A percentile compares a stretch with the other conserved stretches of the same genome.
Evolutionary conservation across 371 early-diverging fungal genomes (phyloP).

Genomic region (Mucor lusitanicus): DNA sequence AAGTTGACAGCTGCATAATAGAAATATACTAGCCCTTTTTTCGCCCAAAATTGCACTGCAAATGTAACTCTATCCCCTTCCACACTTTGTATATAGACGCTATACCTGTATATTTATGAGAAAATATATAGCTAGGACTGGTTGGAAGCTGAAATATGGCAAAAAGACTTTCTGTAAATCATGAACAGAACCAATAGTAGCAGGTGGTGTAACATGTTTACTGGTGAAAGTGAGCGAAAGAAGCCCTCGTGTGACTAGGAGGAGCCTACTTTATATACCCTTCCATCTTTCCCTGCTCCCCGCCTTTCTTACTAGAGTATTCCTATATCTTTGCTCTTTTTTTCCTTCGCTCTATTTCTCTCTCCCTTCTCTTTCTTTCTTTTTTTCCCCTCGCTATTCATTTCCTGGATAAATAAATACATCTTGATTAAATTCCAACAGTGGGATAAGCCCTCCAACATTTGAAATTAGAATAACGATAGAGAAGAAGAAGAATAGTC

Average conservation of each 20-base stretch:
- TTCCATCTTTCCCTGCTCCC: background rate
- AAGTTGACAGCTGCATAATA: background rate
- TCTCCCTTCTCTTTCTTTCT: background rate
- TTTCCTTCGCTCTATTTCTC: background rate
- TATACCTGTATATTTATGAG: conserved; percentile 1
- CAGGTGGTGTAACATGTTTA: conserved; percentile 1
- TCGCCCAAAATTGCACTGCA: background rate
- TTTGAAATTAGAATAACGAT: conserved; percentile 6
- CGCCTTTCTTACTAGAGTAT: background rate
- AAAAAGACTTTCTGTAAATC: conserved; percentile 5
- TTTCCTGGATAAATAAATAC: background rate
- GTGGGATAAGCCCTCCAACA: background rate
- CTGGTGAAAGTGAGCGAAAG: background rate
- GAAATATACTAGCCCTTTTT: background rate
- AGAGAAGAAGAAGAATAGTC: background rate
- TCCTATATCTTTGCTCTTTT: background rate
- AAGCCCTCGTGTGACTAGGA: conserved; percentile 7
- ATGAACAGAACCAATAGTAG: conserved; percentile 7
- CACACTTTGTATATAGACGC: background rate
- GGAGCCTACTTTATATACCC: background rate
- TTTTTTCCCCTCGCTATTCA: background rate
- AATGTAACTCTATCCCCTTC: background rate
- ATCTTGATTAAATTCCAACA: background rate
- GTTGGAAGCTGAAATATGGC: conserved; percentile 3
- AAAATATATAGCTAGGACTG: conserved; percentile 6